Conservation (phyloP, 2,329 filamentous ascomycete species). For the Diplodia seriata region DNA sequence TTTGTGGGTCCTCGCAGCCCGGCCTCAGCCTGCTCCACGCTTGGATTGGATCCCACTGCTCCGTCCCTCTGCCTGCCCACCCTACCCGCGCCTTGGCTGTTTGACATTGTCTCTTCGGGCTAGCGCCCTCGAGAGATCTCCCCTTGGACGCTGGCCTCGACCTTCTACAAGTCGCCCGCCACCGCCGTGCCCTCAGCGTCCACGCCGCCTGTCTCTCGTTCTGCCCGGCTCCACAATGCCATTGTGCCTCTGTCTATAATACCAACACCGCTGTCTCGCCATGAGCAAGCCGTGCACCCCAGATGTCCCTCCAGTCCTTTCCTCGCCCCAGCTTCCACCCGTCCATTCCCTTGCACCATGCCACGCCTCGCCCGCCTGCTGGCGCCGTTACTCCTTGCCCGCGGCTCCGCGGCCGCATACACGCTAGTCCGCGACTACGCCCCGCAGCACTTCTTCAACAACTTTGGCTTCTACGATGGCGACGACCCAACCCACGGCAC, state of each 20-base stretch:
- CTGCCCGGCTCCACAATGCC: constrained; percentile 17
- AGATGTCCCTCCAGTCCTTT: constrained; percentile 14
- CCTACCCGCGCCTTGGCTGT: constrained; percentile 18
- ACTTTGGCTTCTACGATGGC: constrained; percentile 51
- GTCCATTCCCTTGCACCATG: constrained; percentile 8
- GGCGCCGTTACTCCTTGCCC: constrained; percentile 13
- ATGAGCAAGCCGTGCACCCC: constrained; percentile 9
- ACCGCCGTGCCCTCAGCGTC: background rate
- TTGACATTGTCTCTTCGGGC: constrained; percentile 15
- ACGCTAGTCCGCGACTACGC: constrained; percentile 49
- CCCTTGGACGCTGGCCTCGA: constrained; percentile 11
- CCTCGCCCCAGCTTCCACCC: background rate
- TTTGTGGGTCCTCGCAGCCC: constrained; percentile 10
- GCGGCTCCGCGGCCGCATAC: constrained; percentile 37
- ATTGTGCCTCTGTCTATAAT: constrained; percentile 16
- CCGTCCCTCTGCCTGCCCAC: background rate
- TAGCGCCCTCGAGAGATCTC: constrained; percentile 1
- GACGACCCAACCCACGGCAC: constrained; percentile 55
- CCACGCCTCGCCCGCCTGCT: constrained; percentile 6
- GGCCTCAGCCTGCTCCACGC: constrained; percentile 15
- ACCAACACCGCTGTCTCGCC: constrained; percentile 4
- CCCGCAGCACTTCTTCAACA: constrained; percentile 53
- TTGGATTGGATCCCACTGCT: constrained; percentile 18
- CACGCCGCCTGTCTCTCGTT: constrained; percentile 7
- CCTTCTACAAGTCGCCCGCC: constrained; percentile 11